Evolutionary conservation across 2,329 filamentous ascomycete genomes (phyloP).

Genomic region (Cercospora nicotianae): DNA sequence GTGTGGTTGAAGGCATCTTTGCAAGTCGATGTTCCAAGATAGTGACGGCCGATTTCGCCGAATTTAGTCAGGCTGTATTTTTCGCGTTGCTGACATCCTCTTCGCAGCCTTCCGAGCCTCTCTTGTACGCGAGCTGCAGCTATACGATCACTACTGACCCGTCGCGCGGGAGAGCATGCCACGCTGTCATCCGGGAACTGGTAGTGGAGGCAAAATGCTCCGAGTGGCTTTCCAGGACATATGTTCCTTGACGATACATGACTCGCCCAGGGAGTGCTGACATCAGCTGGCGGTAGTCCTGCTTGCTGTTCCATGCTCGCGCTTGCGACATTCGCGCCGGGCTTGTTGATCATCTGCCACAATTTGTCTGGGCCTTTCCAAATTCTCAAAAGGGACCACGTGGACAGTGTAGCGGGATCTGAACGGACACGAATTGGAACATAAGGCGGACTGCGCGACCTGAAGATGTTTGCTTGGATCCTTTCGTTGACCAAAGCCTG

Average conservation of each 20-base stretch:
- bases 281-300: not conserved
- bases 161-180: not conserved
- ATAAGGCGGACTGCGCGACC: not conserved
- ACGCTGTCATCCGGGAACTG: not conserved
- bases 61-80: not conserved
- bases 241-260: not conserved
- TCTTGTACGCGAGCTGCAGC: not conserved
- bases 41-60: not conserved
- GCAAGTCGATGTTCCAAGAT: not conserved
- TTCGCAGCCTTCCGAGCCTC: not conserved
- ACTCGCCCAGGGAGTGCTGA: not conserved
- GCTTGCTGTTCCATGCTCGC: not conserved
- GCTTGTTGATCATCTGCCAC: not conserved
- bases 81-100: not conserved
- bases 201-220: not conserved
- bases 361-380: not conserved
- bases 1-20: not conserved
- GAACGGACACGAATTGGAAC: not conserved
- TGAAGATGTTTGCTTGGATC: not conserved
- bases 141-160: not conserved
- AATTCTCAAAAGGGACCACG: not conserved
- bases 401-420: not conserved
- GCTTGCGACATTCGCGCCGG: not conserved
- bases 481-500: not conserved
- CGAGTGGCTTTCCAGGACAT: not conserved